Percentiles rank a stretch among this genome's conserved stretches.
These are phyloP conservation scores for Camillea tinctor DNA, from an alignment of 2,329 filamentous ascomycete species.

Conservation along the genomic window DNA sequence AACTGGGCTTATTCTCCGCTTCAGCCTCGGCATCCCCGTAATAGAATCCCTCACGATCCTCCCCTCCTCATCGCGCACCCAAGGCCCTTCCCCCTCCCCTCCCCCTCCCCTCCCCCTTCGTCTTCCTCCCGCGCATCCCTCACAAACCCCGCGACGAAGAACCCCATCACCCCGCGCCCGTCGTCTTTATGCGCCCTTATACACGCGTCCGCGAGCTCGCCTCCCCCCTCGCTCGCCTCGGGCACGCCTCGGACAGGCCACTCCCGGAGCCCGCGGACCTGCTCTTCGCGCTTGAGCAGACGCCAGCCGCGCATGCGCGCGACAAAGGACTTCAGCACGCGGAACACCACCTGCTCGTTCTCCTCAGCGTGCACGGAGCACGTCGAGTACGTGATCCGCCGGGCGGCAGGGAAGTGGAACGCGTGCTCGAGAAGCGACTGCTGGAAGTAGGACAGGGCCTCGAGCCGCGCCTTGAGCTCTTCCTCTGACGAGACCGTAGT, in stretches of 20 bases:
- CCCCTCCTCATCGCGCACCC: slow-evolving; percentile 29
- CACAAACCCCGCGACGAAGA: slow-evolving; percentile 89
- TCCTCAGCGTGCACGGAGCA: slow-evolving; percentile 86
- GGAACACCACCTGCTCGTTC: slow-evolving; percentile 81
- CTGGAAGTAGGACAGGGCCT: slow-evolving; percentile 71
- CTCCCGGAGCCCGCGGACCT: slow-evolving; percentile 70
- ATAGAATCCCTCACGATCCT: slow-evolving; percentile 29
- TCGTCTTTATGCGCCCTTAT: slow-evolving; percentile 81
- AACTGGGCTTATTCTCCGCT: slow-evolving; percentile 27
- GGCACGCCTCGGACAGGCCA: slow-evolving; percentile 69
- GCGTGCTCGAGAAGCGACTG: slow-evolving; percentile 79
- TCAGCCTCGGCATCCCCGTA: slow-evolving; percentile 32
- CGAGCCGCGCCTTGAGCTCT: slow-evolving; percentile 34
- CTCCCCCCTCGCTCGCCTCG: slow-evolving; percentile 48
- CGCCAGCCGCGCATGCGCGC: slow-evolving; percentile 72
- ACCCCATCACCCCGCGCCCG: slow-evolving; percentile 84
- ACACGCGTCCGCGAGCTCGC: slow-evolving; percentile 67
- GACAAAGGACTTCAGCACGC: slow-evolving; percentile 65
- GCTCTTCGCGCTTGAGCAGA: slow-evolving; percentile 68
- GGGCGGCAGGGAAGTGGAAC: slow-evolving; percentile 73
- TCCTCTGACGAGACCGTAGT: slow-evolving; percentile 51
- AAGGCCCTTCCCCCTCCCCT: slow-evolving; percentile 25
- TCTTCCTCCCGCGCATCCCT: slow-evolving; percentile 43
- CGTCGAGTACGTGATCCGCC: slow-evolving; percentile 84
- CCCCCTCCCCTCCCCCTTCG: neutral